phyloP scores from a whole-genome alignment of 164 flowering plant genomes.

The Aristolochia californica region DNA sequence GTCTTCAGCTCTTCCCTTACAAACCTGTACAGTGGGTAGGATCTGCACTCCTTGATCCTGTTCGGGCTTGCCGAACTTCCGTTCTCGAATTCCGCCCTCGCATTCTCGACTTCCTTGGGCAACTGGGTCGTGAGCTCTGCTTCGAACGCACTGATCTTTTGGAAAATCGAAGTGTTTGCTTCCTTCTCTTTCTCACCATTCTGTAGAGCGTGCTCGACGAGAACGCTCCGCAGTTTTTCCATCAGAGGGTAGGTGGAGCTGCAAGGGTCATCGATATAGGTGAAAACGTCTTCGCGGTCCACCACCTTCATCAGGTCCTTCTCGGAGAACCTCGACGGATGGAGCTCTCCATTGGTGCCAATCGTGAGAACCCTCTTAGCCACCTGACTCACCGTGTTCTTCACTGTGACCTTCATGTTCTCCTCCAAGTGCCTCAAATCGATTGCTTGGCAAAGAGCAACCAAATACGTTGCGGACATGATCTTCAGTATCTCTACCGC shows the following conservation, averaged over 20 bases:
- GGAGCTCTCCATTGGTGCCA: constrained; percentile 48
- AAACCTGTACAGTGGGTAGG: constrained; percentile 45
- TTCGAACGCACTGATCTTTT: constrained; percentile 39
- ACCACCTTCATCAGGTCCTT: constrained; percentile 48
- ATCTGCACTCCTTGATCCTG: constrained; percentile 46
- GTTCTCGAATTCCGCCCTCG: constrained; percentile 21
- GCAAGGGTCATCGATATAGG: constrained; percentile 56
- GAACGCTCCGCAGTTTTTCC: constrained; percentile 49
- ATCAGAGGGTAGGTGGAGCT: constrained; percentile 35
- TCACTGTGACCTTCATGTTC: constrained; percentile 37
- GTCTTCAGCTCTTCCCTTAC: constrained; percentile 42
- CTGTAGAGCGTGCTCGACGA: constrained; percentile 41
- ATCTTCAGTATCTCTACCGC: constrained; percentile 50
- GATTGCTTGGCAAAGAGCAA: constrained; percentile 51
- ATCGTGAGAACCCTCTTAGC: constrained; percentile 36
- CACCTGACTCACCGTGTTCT: constrained; percentile 42
- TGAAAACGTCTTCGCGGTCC: constrained; percentile 34
- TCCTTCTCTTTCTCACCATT: constrained; percentile 30
- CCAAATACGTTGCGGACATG: constrained; percentile 45
- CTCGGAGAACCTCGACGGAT: constrained; percentile 48
- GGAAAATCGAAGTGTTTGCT: constrained; percentile 30
- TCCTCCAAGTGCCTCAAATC: constrained; percentile 61
- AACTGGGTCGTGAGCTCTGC: constrained; percentile 38
- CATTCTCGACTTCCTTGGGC: constrained; percentile 36
- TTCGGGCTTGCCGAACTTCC: constrained; percentile 27